phyloP scores from a whole-genome alignment of 2,329 filamentous ascomycete species.

The Fusarium sp. region DNA sequence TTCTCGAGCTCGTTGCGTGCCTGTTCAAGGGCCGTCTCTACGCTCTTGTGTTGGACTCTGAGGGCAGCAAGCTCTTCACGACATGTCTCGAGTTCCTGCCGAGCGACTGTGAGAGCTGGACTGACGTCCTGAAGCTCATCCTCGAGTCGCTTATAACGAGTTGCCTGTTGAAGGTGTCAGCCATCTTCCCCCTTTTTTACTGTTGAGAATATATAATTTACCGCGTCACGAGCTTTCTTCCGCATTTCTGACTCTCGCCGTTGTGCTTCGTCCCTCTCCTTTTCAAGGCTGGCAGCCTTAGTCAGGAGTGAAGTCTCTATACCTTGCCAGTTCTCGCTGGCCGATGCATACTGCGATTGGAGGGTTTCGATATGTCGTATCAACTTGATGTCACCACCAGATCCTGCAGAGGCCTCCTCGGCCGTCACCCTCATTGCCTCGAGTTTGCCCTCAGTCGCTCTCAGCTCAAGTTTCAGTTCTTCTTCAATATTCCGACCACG shows the following conservation, averaged over 20 bases:
- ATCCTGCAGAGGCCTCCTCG: constrained; percentile 88
- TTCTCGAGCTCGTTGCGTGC: constrained; percentile 61
- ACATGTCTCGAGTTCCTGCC: constrained; percentile 70
- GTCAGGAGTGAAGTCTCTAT: constrained; percentile 89
- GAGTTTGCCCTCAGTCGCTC: constrained; percentile 86
- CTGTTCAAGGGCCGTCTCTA: constrained; percentile 72
- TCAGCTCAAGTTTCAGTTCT: constrained; percentile 81
- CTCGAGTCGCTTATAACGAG: constrained; percentile 73
- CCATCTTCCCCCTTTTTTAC: background rate
- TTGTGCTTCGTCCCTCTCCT: constrained; percentile 87
- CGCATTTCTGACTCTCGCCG: constrained; percentile 87
- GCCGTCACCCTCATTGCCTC: constrained; percentile 86
- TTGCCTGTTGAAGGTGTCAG: constrained; percentile 61
- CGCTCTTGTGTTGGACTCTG: constrained; percentile 71
- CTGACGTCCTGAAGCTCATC: constrained; percentile 82
- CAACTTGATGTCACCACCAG: constrained; percentile 85
- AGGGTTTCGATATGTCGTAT: constrained; percentile 94
- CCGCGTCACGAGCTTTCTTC: constrained; percentile 87
- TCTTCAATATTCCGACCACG: constrained; percentile 74
- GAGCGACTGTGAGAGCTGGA: constrained; percentile 70
- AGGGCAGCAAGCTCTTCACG: constrained; percentile 70
- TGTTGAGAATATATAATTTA: constrained; percentile 56
- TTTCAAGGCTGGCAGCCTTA: constrained; percentile 81
- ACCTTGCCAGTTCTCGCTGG: constrained; percentile 97
- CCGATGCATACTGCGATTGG: constrained; percentile 93